These are phyloP conservation scores for Phytophthora vignae DNA, from an alignment of 352 stramenopile species.

Conservation along the genomic window DNA sequence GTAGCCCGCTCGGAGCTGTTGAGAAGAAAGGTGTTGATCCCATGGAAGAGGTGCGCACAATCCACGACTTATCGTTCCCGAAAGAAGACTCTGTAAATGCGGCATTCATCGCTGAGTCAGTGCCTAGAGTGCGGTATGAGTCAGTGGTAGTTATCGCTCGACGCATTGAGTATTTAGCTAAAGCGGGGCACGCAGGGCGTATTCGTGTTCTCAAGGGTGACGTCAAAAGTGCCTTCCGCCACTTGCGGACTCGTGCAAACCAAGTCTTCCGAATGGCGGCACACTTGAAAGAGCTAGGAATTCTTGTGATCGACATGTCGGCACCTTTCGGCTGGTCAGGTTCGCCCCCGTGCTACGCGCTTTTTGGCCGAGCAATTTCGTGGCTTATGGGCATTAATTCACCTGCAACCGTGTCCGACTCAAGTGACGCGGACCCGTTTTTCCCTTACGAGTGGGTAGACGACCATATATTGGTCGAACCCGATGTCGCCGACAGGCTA, in stretches of 20 bases:
- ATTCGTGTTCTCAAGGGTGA: slow-evolving; percentile 23
- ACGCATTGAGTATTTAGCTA: slow-evolving; percentile 14
- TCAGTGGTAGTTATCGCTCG: slow-evolving; percentile 3
- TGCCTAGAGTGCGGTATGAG: slow-evolving; percentile 2
- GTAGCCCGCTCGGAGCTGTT: slow-evolving; percentile 20
- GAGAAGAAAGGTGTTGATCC: slow-evolving; percentile 27
- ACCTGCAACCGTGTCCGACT: no score
- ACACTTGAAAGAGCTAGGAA: no score
- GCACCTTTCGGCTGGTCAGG: no score
- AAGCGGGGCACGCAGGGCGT: not conserved
- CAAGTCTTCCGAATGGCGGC: not conserved
- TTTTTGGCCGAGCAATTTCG: no score
- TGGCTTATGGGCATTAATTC: no score
- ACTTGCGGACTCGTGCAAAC: slow-evolving; percentile 3
- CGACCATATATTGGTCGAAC: slow-evolving; percentile 41
- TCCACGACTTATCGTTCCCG: slow-evolving; percentile 26
- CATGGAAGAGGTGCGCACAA: slow-evolving; percentile 9
- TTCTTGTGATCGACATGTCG: no score
- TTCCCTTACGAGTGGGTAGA: slow-evolving; percentile 14
- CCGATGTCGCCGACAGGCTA: slow-evolving; percentile 2
- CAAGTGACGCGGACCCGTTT: no score
- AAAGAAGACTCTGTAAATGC: slow-evolving; percentile 11
- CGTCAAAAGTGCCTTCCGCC: slow-evolving; percentile 19
- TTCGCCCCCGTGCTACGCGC: no score
- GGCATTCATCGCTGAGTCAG: not conserved